Evolutionary conservation across 192 early-diverging fungal species (phyloP).

Genomic region (Coemansia biformis): DNA sequence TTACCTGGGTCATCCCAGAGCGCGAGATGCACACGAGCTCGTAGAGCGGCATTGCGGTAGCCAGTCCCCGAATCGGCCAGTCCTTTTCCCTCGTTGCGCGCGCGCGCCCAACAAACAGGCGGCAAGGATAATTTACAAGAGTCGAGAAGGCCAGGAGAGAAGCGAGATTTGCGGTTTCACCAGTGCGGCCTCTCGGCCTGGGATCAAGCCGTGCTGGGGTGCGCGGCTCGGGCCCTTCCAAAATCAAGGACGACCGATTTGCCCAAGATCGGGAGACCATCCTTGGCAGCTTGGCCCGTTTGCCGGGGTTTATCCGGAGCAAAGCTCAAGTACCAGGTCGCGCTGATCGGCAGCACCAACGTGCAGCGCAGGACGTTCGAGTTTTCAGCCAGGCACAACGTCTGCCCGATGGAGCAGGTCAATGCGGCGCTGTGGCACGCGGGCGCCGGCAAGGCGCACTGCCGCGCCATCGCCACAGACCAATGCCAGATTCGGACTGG

Average conservation of each 20-base stretch:
- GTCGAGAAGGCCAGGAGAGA: no score
- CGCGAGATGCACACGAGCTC: slow-evolving; percentile 66
- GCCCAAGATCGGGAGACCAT: no score
- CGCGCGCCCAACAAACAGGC: no score
- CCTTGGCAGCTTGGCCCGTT: no score
- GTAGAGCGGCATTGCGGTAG: slow-evolving; percentile 58
- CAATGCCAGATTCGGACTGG: slow-evolving; percentile 30
- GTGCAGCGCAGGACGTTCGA: slow-evolving; percentile 62
- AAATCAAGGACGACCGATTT: no score
- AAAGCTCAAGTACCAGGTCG: slow-evolving; percentile 56
- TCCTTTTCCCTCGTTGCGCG: no score
- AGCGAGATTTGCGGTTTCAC: no score
- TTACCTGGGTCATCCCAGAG: slow-evolving; percentile 53
- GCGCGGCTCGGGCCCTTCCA: no score
- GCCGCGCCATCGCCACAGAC: slow-evolving; percentile 59
- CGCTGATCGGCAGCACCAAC: slow-evolving; percentile 58
- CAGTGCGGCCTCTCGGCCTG: no score
- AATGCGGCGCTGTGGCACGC: slow-evolving; percentile 59
- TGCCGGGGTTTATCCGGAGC: slow-evolving; percentile 48
- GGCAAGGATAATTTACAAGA: no score
- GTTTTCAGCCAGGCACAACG: slow-evolving; percentile 58
- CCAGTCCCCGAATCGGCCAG: no score
- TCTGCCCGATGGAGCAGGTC: slow-evolving; percentile 58
- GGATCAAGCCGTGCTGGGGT: no score
- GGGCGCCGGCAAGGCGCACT: slow-evolving; percentile 59